These are phyloP conservation scores for Singerocomus rubriflavus DNA, from an alignment of 1,284 basidiomycete species.

Conservation along the genomic window DNA sequence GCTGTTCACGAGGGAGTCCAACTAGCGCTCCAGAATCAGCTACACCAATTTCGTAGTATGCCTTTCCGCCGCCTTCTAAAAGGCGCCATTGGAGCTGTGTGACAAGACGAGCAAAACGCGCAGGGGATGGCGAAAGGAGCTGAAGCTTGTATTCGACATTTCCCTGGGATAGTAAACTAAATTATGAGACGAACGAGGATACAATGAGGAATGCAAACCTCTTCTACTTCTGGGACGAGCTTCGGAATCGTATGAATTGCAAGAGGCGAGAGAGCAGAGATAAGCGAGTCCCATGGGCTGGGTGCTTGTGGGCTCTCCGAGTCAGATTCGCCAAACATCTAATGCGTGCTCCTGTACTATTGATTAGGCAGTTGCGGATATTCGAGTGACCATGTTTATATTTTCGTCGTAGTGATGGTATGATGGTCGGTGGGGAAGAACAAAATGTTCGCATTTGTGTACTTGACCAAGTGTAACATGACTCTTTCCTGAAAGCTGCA, in stretches of 20 bases:
- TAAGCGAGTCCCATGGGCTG: conserved; percentile 76
- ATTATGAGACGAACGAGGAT: neutral
- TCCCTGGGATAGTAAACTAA: conserved; percentile 42
- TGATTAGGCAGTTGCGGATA: conserved; percentile 32
- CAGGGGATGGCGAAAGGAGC: conserved; percentile 65
- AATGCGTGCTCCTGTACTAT: conserved; percentile 4
- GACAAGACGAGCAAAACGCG: conserved; percentile 76
- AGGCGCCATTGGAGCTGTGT: conserved; percentile 95
- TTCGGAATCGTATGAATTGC: conserved; percentile 39
- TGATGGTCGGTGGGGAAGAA: neutral
- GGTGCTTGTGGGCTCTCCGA: conserved; percentile 73
- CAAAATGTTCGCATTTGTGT: too few relatives aligned
- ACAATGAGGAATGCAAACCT: conserved; percentile 34
- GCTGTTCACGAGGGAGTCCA: conserved; percentile 71
- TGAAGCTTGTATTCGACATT: conserved; percentile 88
- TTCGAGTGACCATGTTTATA: conserved; percentile 61
- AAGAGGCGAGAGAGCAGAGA: conserved; percentile 49
- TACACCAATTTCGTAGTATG: conserved; percentile 91
- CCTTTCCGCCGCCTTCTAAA: conserved; percentile 87
- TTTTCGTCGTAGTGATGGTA: conserved; percentile 1
- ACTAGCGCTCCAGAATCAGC: conserved; percentile 84
- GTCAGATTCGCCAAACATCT: conserved; percentile 79
- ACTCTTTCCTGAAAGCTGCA: conserved; percentile 6
- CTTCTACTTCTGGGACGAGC: conserved; percentile 71
- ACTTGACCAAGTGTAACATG: neutral